Percentiles rank a stretch among this genome's conserved stretches.
These are phyloP conservation scores for Anisodus acutangulus DNA, from an alignment of 257 asterid species.

Conservation along the genomic window DNA sequence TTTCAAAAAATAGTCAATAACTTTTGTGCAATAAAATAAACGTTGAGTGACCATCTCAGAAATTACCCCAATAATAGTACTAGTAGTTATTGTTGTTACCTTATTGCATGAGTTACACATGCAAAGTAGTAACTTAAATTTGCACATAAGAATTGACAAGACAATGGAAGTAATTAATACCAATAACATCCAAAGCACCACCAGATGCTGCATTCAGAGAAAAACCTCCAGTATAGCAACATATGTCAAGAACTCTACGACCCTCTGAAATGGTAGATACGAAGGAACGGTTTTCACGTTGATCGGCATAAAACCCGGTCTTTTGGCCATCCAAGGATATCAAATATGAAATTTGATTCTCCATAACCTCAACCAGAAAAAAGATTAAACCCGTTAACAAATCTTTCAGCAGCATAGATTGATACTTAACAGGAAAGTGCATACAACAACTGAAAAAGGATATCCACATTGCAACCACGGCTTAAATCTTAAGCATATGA, in stretches of 20 bases:
- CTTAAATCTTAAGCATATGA: background rate
- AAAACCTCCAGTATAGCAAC: conserved; percentile 97
- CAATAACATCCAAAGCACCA: conserved; percentile 82
- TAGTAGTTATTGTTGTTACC: background rate
- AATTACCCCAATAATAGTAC: background rate
- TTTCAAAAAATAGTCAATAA: background rate
- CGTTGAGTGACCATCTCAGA: background rate
- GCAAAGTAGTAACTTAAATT: conserved; percentile 22
- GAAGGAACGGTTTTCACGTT: conserved; percentile 86
- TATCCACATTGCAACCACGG: background rate
- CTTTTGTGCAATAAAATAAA: background rate
- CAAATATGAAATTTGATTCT: conserved; percentile 77
- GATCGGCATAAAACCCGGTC: conserved; percentile 97
- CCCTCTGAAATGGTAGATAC: conserved; percentile 80
- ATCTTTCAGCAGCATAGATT: conserved; percentile 23
- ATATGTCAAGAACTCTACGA: conserved; percentile 74
- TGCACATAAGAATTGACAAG: conserved; percentile 26
- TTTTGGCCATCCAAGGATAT: conserved; percentile 92
- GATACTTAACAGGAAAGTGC: background rate
- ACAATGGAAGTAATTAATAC: conserved; percentile 43
- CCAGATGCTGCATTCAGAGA: conserved; percentile 83
- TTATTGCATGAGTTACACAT: conserved; percentile 1
- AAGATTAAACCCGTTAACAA: conserved; percentile 20
- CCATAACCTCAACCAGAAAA: conserved; percentile 65
- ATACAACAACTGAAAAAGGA: conserved; percentile 3